Evolutionary conservation across 345 rosid species (phyloP).

Genomic region (Populus pruinosa): DNA sequence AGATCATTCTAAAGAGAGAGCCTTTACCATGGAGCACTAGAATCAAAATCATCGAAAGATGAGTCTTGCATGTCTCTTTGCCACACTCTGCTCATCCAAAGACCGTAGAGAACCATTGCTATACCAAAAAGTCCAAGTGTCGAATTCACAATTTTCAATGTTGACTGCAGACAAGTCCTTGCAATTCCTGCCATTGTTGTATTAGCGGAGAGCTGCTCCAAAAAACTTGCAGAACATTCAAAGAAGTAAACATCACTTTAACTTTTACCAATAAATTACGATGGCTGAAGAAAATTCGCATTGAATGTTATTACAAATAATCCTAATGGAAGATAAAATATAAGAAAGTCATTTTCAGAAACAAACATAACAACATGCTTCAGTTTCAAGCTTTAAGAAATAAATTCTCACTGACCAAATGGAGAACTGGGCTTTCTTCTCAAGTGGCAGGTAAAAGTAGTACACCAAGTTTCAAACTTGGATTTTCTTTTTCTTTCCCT

Average conservation of each 20-base stretch:
- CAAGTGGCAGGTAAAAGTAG: neutral
- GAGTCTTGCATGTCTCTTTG: constrained; percentile 38
- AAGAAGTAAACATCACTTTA: neutral
- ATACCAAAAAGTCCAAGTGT: constrained; percentile 49
- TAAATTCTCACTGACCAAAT: neutral
- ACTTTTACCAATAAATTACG: neutral
- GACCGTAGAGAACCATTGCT: constrained; percentile 44
- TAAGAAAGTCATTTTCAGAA: neutral
- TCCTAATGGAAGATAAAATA: neutral
- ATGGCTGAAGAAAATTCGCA: neutral
- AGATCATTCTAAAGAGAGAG: neutral
- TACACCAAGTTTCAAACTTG: neutral
- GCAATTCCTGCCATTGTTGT: constrained; percentile 31
- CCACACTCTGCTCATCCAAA: constrained; percentile 59
- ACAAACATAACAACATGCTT: neutral
- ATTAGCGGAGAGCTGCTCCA: neutral
- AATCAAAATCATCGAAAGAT: constrained; percentile 24
- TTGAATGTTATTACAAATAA: neutral
- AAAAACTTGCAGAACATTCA: neutral
- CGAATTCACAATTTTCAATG: constrained; percentile 39
- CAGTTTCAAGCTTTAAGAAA: neutral
- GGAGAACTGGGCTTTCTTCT: neutral
- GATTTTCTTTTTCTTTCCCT: neutral
- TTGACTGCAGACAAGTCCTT: constrained; percentile 30
- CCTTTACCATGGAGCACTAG: constrained; percentile 36